Conservation (phyloP, 306 rosid genomes). For the Quercus suber region DNA sequence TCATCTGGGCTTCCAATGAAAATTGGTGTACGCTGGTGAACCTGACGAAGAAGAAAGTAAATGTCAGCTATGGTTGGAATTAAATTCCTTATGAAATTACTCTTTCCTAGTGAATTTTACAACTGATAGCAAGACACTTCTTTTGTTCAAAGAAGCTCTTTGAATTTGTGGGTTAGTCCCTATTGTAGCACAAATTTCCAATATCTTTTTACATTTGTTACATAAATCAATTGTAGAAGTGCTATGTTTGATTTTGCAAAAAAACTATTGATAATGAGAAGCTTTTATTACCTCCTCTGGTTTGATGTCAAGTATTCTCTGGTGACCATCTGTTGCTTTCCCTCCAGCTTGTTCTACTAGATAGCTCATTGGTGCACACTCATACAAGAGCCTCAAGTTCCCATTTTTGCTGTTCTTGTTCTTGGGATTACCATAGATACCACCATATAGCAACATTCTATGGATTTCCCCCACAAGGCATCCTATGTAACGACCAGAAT, state of each 20-base stretch:
- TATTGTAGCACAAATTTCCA: background rate
- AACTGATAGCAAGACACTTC: background rate
- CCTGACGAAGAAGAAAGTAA: constrained; percentile 4
- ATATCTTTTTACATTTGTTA: background rate
- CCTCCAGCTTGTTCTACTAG: constrained; percentile 47
- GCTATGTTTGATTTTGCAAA: background rate
- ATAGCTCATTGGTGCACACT: constrained; percentile 52
- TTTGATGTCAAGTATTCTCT: constrained; percentile 33
- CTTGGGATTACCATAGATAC: constrained; percentile 43
- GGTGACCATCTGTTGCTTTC: constrained; percentile 33
- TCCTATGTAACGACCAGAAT: constrained; percentile 42
- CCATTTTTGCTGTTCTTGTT: constrained; percentile 33
- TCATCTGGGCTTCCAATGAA: constrained; percentile 40
- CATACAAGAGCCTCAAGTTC: constrained; percentile 37
- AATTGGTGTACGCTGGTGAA: constrained; percentile 40
- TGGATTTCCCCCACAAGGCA: constrained; percentile 43
- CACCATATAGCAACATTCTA: constrained; percentile 37
- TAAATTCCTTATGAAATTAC: too few species aligned
- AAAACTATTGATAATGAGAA: background rate
- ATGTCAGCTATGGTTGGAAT: background rate
- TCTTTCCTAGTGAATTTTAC: too few species aligned
- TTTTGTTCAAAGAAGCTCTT: background rate
- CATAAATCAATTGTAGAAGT: background rate
- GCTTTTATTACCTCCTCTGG: constrained; percentile 25
- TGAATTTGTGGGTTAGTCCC: background rate